Percentiles rank a stretch among this genome's conserved stretches.
phyloP scores from a whole-genome alignment of 169 alveolate species.

The Cystoisospora suis region DNA sequence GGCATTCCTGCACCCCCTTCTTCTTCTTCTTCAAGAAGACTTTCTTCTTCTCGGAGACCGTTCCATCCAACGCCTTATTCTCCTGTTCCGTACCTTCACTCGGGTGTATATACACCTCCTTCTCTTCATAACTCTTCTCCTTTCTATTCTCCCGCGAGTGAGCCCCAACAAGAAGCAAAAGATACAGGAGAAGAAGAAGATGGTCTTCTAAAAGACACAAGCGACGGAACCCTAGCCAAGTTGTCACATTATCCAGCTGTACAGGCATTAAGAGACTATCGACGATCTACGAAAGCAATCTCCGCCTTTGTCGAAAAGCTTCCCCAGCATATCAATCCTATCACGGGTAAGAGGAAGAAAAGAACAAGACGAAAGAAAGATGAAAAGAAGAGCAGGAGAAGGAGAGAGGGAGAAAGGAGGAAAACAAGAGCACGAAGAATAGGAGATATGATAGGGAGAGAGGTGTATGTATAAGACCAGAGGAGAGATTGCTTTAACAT shows the following conservation, averaged over 20 bases:
- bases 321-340: conserved; percentile 78
- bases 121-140: not conserved
- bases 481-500: too few species aligned
- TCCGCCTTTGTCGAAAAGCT: conserved; percentile 83
- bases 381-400: too few species aligned
- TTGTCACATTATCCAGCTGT: conserved; percentile 81
- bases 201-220: conserved; percentile 78
- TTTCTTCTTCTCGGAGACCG: not conserved
- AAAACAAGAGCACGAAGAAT: not conserved
- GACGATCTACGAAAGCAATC: conserved; percentile 80
- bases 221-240: conserved; percentile 79
- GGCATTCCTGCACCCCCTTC: conserved; percentile 59
- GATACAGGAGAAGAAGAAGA: conserved; percentile 49
- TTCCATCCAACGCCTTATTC: too few species aligned
- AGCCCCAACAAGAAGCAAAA: not conserved
- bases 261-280: conserved; percentile 76
- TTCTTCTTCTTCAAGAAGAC: not conserved
- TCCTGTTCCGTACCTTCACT: not conserved
- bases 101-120: too few species aligned
- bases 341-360: conserved; percentile 62
- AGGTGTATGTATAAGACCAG: too few species aligned
- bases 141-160: not conserved
- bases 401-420: not conserved
- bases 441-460: too few species aligned
- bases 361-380: not conserved